Base-by-base conservation (phyloP, 2,329 filamentous ascomycete genomes). In the Ceratocystis harringtonii region DNA sequence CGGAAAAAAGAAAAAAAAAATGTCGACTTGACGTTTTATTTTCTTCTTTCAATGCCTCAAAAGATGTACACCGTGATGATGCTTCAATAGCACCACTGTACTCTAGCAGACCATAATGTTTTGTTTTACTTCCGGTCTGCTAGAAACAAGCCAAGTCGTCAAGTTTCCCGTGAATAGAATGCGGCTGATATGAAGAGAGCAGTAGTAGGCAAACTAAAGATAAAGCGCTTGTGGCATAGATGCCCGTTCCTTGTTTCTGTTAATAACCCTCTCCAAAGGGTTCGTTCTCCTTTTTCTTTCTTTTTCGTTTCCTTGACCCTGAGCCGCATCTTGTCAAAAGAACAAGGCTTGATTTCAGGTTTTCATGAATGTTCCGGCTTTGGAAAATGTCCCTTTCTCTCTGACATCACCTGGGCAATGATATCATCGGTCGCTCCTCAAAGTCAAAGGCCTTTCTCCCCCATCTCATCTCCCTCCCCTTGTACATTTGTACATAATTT, bases 271-370 rank as follows among this genome's bases (percentile, higher is more conserved):
- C 12, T 41, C 10, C 10, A 12, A 41, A 62, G 25, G 41, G 25
- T 19, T 12, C 3, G 36, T 41, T 41, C 4, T 41, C 4, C 1
- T 41, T 41, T 4, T 41, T 12, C 12, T 15, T 15, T 28, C 28
- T 5, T 32, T 50, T 28, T 25, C 22, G 10, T 41, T 52, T 4
- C 41, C 43, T 25, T 28, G 32, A 3, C 41, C 25, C 2, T 62
- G 44, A 62, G 61, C 61, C 41, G 61, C 61, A n/a, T 17, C 17
- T 48, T 62, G 61, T 45, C 44, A 44, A 62, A 62, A 41, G 36
- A 17, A 30, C 52, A 57, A 30, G 52, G 22, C 52, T 30, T 17
- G 17, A 57, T 57, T 32, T 15, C 28, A 57, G 22, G 52, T 19
- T 32, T n/a, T 7, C 12, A 30, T 57, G 22, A 57, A 57, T 32